phyloP scores from a whole-genome alignment of 2,329 filamentous ascomycete genomes.

The Hypomyces perniciosus region DNA sequence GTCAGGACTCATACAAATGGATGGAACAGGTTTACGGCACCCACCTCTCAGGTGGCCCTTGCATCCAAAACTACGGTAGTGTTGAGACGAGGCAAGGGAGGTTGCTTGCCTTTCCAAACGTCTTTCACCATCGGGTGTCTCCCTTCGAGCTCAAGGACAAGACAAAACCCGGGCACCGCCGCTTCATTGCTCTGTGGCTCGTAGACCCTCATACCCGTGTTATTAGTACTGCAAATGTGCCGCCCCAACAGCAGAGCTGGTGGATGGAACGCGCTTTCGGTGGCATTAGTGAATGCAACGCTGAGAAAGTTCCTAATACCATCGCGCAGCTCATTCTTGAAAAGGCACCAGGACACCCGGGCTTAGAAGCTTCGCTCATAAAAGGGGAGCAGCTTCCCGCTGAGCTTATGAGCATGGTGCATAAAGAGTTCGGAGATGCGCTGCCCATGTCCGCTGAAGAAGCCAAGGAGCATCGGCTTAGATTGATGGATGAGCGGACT shows the following conservation, averaged over 20 bases:
- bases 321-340: no score
- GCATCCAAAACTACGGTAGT: conserved; percentile 17
- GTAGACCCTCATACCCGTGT: conserved; percentile 48
- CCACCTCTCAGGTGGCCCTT: neutral
- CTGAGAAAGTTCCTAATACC: neutral
- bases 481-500: conserved; percentile 25
- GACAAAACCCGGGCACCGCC: conserved; percentile 49
- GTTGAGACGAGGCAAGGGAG: conserved; percentile 17
- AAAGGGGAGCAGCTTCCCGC: conserved; percentile 12
- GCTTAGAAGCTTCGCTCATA: no score
- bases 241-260: conserved; percentile 38
- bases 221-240: conserved; percentile 39
- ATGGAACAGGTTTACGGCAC: conserved; percentile 12
- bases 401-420: conserved; percentile 19
- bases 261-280: no score
- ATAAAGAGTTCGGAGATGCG: conserved; percentile 18
- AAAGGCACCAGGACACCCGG: no score
- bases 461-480: conserved; percentile 19
- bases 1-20: neutral
- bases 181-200: conserved; percentile 55
- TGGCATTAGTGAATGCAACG: neutral
- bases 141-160: conserved; percentile 47
- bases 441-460: conserved; percentile 18
- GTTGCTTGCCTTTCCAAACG: conserved; percentile 43
- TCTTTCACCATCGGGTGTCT: conserved; percentile 45